These are phyloP conservation scores for Xylaria longipes DNA, from an alignment of 495 filamentous ascomycete species.

Conservation along the genomic window DNA sequence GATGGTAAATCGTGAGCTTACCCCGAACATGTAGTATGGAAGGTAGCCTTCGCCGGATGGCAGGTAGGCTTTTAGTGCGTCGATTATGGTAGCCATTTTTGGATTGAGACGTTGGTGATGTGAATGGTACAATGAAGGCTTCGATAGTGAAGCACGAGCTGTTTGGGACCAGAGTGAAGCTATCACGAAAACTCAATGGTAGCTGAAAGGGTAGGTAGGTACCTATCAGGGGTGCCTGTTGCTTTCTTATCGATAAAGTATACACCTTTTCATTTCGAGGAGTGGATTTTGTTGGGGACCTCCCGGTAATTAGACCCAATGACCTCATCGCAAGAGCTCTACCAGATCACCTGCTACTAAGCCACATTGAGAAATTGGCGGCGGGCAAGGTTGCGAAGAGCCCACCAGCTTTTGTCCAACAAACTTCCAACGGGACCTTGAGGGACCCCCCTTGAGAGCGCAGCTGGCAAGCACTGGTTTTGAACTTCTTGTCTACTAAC, in stretches of 20 bases:
- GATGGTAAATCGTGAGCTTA: slow-evolving; percentile 36
- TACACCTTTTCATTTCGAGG: background rate
- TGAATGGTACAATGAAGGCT: background rate
- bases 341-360: slow-evolving; percentile 2
- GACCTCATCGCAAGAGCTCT: slow-evolving; percentile 21
- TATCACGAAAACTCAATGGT: background rate
- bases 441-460: background rate
- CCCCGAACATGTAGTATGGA: slow-evolving; percentile 56
- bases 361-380: background rate
- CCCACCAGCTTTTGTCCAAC: background rate
- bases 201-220: no score
- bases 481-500: background rate
- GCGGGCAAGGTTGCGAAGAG: background rate
- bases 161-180: background rate
- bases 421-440: background rate
- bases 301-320: slow-evolving; percentile 6
- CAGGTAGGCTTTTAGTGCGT: slow-evolving; percentile 45
- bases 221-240: background rate
- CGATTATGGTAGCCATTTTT: slow-evolving; percentile 39
- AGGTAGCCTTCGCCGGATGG: slow-evolving; percentile 53
- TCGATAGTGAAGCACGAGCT: background rate
- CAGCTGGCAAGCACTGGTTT: background rate
- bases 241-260: slow-evolving; percentile 5
- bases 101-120: background rate
- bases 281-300: slow-evolving; percentile 10